A percentile compares a stretch with the other conserved stretches of the same genome.
Evolutionary conservation across 768 basidiomycete species (phyloP).

Genomic region (Boletus speciosus): DNA sequence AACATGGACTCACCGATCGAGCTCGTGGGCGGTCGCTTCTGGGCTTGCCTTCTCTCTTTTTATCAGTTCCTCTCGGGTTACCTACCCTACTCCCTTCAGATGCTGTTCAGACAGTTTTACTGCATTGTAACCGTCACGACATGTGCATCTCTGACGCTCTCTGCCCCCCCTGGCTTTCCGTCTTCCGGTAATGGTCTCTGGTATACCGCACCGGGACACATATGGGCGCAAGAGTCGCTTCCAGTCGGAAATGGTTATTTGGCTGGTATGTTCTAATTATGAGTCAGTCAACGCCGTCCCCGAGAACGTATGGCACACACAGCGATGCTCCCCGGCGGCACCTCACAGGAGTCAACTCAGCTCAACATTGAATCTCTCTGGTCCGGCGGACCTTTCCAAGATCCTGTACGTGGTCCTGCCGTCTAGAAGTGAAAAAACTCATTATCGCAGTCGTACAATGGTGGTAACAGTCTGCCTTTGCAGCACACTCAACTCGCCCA

Average conservation of each 20-base stretch:
- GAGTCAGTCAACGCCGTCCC: neutral
- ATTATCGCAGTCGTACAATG: constrained; percentile 51
- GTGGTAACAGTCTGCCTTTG: constrained; percentile 57
- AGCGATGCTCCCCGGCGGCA: constrained; percentile 69
- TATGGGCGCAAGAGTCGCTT: constrained; percentile 60
- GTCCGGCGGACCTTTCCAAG: constrained; percentile 70
- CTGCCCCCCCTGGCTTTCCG: constrained; percentile 52
- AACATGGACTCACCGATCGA: constrained; percentile 22
- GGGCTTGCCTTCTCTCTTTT: constrained; percentile 13
- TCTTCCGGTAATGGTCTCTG: constrained; percentile 72
- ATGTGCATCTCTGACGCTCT: constrained; percentile 14
- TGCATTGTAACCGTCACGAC: constrained; percentile 21
- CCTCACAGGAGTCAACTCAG: constrained; percentile 55
- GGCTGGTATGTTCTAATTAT: constrained; percentile 41
- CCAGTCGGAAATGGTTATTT: constrained; percentile 76
- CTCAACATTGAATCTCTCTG: constrained; percentile 77
- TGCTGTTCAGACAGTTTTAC: constrained; percentile 17
- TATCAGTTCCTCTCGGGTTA: constrained; percentile 11
- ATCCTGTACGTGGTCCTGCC: constrained; percentile 42
- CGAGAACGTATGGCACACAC: neutral
- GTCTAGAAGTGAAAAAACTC: neutral
- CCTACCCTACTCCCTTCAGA: constrained; percentile 17
- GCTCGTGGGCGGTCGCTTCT: constrained; percentile 15
- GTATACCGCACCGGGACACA: constrained; percentile 51
- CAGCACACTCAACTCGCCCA: constrained; percentile 43